Base-by-base conservation (phyloP, 2,329 filamentous ascomycete genomes). In the Trichophyton equinum region DNA sequence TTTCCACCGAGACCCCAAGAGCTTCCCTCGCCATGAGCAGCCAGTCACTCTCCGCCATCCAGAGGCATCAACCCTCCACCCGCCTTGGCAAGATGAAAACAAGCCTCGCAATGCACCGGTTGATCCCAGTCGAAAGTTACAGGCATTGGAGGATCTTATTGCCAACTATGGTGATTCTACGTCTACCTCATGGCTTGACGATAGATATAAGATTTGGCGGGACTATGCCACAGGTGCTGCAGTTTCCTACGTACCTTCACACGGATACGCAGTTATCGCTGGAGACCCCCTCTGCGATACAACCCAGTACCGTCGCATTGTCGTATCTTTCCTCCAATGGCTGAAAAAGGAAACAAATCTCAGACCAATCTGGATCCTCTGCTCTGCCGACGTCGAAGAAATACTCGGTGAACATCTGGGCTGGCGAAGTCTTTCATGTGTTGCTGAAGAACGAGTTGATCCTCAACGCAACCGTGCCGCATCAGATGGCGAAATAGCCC, bases 151-250 rank as follows among this genome's bases (percentile, higher is more conserved):
- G 71, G 87, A 95, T 70, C 84, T 96, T 47, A 91, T 96, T 72
- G 90, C 90, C 70, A 96, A 96, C 73, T 96, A 96, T 67, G 91
- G 91, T 64, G 91, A 96, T 73, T 90, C 91, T 1, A 91, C 90
- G 57, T 95, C 95, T 69, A 96, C 91, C 0, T 94, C 90, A 0
- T 96, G 91, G 90, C 82, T 94, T 6, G 91, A 96, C 71, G 88
- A 91, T 5, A 85, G 90, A 5, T 96, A 91, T 72, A 81, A 89
- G 69, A 85, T 95, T 62, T 96, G 90, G 89, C 85, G 91, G 33
- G 89, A 96, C 70, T 76, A 82, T 22, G 73, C 77, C 38, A 92
- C 88, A 1, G 91, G 91, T 57, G 91, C 91, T 0, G 91, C 91
- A 4, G 81, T 96, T 38, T 88, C 90, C 9, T 96, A 89, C 69